Percentiles rank a stretch among this genome's conserved stretches.
These are phyloP conservation scores for Saccharomyces hybrid DNA, from an alignment of 1,139 yeast genomes.

Conservation along the genomic window DNA sequence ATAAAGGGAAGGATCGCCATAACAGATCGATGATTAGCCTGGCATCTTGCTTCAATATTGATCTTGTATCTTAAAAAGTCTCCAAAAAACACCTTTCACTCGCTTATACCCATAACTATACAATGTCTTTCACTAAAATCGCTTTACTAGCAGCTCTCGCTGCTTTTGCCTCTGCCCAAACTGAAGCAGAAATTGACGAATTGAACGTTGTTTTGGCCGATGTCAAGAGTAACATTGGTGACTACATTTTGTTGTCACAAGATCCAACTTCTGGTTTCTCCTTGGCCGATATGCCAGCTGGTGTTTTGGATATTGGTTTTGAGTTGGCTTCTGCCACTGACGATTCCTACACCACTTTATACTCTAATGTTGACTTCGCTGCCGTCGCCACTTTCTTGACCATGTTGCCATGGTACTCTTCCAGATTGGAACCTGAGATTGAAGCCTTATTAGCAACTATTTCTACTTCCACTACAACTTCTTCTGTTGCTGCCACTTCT, in stretches of 20 bases:
- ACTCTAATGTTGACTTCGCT: conserved; percentile 17
- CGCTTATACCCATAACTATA: conserved; percentile 1
- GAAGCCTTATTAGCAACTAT: neutral
- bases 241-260: conserved; percentile 2
- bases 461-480: no score
- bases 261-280: conserved; percentile 4
- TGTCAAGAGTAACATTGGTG: conserved; percentile 1
- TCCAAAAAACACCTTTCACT: neutral
- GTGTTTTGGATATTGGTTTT: conserved; percentile 2
- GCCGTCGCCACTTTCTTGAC: conserved; percentile 31
- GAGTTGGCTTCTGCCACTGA: conserved; percentile 5
- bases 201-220: conserved; percentile 4
- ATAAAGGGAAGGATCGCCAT: neutral
- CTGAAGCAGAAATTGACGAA: conserved; percentile 4
- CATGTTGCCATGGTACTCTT: conserved; percentile 36
- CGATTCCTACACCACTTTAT: conserved; percentile 29
- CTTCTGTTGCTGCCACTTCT: neutral
- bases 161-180: neutral
- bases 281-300: conserved; percentile 4
- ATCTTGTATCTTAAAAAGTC: neutral
- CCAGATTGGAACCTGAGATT: conserved; percentile 21
- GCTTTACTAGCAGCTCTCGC: conserved; percentile 2
- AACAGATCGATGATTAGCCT: neutral
- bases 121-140: neutral
- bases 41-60: neutral